phyloP scores from a whole-genome alignment of 495 filamentous ascomycete species.

The Penicillium soppii region DNA sequence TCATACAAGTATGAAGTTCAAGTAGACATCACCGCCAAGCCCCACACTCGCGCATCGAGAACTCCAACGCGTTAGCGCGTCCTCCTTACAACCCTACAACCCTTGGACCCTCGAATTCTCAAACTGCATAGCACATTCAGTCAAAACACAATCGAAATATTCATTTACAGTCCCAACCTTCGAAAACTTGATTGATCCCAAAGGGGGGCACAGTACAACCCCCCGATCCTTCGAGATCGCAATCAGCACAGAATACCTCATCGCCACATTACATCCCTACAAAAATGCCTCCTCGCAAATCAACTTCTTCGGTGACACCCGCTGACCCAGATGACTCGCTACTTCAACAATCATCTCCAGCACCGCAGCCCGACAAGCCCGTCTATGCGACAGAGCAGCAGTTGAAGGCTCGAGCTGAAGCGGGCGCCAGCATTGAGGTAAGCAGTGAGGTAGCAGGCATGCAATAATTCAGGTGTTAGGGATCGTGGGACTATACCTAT shows the following conservation, averaged over 20 bases:
- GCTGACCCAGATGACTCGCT: slow-evolving; percentile 24
- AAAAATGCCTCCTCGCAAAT: slow-evolving; percentile 39
- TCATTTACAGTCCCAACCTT: background rate
- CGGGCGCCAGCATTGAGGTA: slow-evolving; percentile 46
- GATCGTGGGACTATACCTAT: background rate
- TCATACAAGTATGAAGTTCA: background rate
- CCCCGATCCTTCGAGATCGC: background rate
- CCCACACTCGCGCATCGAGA: slow-evolving; percentile 14
- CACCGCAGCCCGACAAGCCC: slow-evolving; percentile 23
- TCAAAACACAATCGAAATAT: background rate
- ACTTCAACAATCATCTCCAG: slow-evolving; percentile 16
- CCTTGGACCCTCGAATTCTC: background rate
- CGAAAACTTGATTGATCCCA: background rate
- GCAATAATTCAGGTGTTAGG: background rate
- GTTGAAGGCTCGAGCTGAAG: slow-evolving; percentile 44
- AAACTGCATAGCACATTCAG: too few relatives aligned
- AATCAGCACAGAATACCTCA: background rate
- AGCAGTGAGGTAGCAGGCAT: background rate
- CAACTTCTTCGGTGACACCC: slow-evolving; percentile 32
- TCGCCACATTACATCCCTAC: background rate
- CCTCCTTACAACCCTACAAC: slow-evolving; percentile 7
- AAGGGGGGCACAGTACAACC: background rate
- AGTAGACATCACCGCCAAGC: slow-evolving; percentile 11
- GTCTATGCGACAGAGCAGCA: slow-evolving; percentile 48
- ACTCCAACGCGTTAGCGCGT: slow-evolving; percentile 26